Base-by-base conservation (phyloP, 2,329 filamentous ascomycete species). In the Tolypocladium endophyticum region DNA sequence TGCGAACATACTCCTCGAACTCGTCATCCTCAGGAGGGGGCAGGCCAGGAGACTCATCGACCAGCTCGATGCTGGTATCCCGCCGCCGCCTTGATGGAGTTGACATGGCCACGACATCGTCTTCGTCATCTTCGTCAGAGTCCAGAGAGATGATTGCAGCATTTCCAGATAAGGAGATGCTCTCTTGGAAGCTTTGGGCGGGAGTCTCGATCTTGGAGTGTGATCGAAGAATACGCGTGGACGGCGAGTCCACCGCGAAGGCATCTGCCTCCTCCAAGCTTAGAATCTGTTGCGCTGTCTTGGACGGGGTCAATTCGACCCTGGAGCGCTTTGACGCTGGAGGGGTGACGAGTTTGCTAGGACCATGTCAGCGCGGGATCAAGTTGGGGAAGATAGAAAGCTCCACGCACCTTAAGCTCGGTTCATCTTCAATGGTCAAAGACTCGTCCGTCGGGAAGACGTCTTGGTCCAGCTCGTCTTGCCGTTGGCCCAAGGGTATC, bases 1-100 rank as follows among this genome's bases (percentile, higher is more conserved):
- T 73, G 62, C 71, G 71, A 35, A 81, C 70, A 63, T 80, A 83
- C 56, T 75, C 73, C 43, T 71, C 73, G 23, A 79, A 77, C 11
- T 78, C 76, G 53, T 80, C 75, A 23, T 78, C 73, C 35, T 67
- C 66, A 1, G 65, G 64, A n/a, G 65, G 62, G 56, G 16, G 38
- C 1, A 25, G 35, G 25, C 62, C 62, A 56, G 62, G 50, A 56
- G 63, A 38, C 23, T 64, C 62, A 30, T 71, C 69, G 57, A 67
- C 64, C 23, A 64, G 62, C 39, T 70, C 69, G 23, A 70, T 58
- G 11, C 68, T 41, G 66, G 61, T 14, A 62, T 57, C 54, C 67
- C 50, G 47, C 54, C 50, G 61, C 55, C 35, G 57, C 53, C 25
- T 20, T 11, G 38, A 56, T 47, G 8, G 57, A 52, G 20, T 60